A percentile compares a stretch with the other conserved stretches of the same genome.
These are phyloP conservation scores for Hypoxylon sp. DNA, from an alignment of 2,329 filamentous ascomycete genomes.

Conservation along the genomic window DNA sequence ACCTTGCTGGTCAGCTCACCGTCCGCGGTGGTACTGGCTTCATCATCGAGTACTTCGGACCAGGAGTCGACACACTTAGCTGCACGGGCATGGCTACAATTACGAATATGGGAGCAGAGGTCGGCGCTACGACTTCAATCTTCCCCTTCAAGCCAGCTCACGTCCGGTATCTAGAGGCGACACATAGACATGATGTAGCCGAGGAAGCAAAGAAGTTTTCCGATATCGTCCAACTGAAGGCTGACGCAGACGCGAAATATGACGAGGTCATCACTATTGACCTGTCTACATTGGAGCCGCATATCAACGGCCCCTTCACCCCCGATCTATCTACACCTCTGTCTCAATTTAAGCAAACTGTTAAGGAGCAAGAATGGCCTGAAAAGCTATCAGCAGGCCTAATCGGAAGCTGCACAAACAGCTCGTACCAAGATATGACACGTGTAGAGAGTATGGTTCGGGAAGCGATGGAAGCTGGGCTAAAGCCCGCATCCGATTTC, in stretches of 20 bases:
- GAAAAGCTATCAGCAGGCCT: constrained; percentile 91
- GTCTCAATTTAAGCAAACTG: constrained; percentile 88
- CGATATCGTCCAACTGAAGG: constrained; percentile 72
- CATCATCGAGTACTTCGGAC: constrained; percentile 94
- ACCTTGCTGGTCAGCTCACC: constrained; percentile 89
- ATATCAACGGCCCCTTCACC: constrained; percentile 97
- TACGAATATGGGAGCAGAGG: constrained; percentile 91
- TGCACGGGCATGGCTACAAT: constrained; percentile 94
- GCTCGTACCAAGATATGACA: constrained; percentile 99
- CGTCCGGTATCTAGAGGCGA: constrained; percentile 87
- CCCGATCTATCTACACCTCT: constrained; percentile 94
- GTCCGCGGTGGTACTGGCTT: constrained; percentile 95
- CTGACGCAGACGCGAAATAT: constrained; percentile 87
- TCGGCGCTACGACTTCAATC: constrained; percentile 93
- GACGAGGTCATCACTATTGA: constrained; percentile 93
- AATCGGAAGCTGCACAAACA: constrained; percentile 99
- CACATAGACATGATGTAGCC: constrained; percentile 81
- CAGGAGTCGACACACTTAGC: constrained; percentile 89
- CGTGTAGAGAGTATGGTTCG: constrained; percentile 93
- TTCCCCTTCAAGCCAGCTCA: constrained; percentile 93
- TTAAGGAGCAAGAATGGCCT: constrained; percentile 90
- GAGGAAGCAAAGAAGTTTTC: constrained; percentile 72
- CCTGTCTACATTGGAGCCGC: constrained; percentile 89
- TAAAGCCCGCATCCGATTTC: constrained; percentile 91
- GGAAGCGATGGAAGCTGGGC: constrained; percentile 88